These are phyloP conservation scores for Sphaceloma murrayae DNA, from an alignment of 2,329 filamentous ascomycete genomes.

Conservation along the genomic window DNA sequence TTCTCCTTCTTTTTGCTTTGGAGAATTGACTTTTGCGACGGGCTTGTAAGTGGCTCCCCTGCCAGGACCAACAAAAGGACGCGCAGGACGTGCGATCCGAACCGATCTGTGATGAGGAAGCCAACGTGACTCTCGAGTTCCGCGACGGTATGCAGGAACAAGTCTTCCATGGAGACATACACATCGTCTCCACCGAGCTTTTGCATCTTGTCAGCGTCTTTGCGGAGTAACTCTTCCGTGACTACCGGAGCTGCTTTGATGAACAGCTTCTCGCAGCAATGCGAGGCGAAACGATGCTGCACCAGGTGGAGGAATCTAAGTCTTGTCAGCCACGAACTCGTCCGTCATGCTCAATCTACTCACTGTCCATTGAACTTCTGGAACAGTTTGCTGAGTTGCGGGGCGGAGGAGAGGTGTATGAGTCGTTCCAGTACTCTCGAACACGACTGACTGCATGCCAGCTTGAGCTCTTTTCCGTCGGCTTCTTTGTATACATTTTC, in stretches of 20 bases:
- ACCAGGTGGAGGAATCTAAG: conserved; percentile 69
- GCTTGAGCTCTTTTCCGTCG: conserved; percentile 84
- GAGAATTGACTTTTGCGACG: conserved; percentile 60
- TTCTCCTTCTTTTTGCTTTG: conserved; percentile 91
- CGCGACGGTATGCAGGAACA: conserved; percentile 73
- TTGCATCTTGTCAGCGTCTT: conserved; percentile 32
- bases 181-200: conserved; percentile 42
- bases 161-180: conserved; percentile 63
- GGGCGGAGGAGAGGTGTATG: conserved; percentile 67
- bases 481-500: conserved; percentile 80
- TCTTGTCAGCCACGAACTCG: conserved; percentile 6
- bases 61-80: conserved; percentile 79
- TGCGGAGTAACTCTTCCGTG: conserved; percentile 55
- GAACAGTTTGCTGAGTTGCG: conserved; percentile 80
- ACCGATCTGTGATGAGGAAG: conserved; percentile 74
- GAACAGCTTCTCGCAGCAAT: conserved; percentile 94
- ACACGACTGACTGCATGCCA: conserved; percentile 91
- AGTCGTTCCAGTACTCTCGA: conserved; percentile 86
- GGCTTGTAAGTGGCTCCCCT: conserved; percentile 65
- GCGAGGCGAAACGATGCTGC: conserved; percentile 91
- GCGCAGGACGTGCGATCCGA: conserved; percentile 83
- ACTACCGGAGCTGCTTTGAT: conserved; percentile 70
- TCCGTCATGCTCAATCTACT: conserved; percentile 23
- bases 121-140: conserved; percentile 81
- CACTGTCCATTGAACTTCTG: conserved; percentile 71